Evolutionary conservation across 352 stramenopile species (phyloP), one percentile per base, ranked within the genome.

Genomic region (Phytopythium helicoides): DNA sequence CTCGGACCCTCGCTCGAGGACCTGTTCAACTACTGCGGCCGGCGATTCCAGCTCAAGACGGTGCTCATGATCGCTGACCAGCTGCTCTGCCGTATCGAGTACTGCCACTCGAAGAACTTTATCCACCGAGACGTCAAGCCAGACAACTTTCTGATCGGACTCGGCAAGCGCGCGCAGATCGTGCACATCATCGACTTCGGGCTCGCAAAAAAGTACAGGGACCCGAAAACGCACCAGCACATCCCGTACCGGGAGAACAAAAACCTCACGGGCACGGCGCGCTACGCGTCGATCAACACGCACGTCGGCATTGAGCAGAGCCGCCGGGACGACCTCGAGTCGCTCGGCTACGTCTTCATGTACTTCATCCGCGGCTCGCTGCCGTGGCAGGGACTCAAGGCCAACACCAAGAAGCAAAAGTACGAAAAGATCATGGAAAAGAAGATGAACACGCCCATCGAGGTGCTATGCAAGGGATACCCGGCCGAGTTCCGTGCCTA

Each of bases 351-450:
- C 60, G 87, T 97, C 36, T 91, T 97, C 66, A 94, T 97, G 74
- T 97, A 97, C 76, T 97, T 97, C 63, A 85, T 97, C 47, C 88
- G 89, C 46, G 91, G 97, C 51, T 95, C 89, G 54, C 76, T 99
- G 51, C 97, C 97, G 45, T 99, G 97, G 97, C 97, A 99, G 71
- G 97, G 97, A 22, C 88, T 99, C 34, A 98, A 98, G 78, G 93
- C 93, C 22, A 96, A 96, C 64, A 94, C 89, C 37, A 95, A 95
- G 68, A 96, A 94, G 71, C 84, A 95, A 63, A 98, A 98, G 68
- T 98, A 98, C 81, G 95, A 98, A 73, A 94, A 98, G 58, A 99
- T 99, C 66, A 98, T 99, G 87, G 97, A 99, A 66, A 98, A 98
- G 80, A 99, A 99, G 76, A 97, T 99, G 77, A 93, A 91, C 64